phyloP scores from a whole-genome alignment of 2,329 filamentous ascomycete species.

The Pseudogymnoascus sp. region DNA sequence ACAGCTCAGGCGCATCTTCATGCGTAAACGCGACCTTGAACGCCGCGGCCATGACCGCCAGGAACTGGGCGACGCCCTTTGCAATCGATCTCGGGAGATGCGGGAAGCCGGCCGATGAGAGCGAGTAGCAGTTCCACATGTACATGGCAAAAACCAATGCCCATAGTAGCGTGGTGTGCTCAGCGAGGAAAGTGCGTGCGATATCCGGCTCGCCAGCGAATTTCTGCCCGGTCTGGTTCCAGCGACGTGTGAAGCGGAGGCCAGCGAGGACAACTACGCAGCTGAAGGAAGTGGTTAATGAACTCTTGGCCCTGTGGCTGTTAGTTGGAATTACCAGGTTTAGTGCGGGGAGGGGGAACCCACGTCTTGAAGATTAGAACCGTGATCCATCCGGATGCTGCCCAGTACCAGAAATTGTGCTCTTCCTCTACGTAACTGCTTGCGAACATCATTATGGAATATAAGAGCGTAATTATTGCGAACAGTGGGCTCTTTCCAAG shows the following conservation, averaged over 20 bases:
- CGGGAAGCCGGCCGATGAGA: conserved; percentile 21
- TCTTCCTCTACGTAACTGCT: conserved; percentile 98
- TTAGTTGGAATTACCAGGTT: conserved; percentile 12
- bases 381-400: conserved; percentile 59
- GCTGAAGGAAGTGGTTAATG: conserved; percentile 15
- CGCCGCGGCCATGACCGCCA: conserved; percentile 52
- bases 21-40: conserved; percentile 89
- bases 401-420: conserved; percentile 98
- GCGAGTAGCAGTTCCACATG: conserved; percentile 34
- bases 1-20: conserved; percentile 78
- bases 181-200: conserved; percentile 58
- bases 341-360: not conserved
- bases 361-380: conserved; percentile 41
- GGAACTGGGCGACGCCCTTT: conserved; percentile 28
- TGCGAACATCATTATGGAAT: conserved; percentile 90
- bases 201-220: conserved; percentile 87
- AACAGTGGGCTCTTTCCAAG: conserved; percentile 27
- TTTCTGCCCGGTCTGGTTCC: conserved; percentile 98
- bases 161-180: conserved; percentile 65
- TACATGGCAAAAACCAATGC: conserved; percentile 61
- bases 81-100: conserved; percentile 23
- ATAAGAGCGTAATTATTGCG: conserved; percentile 46
- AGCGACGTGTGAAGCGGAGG: conserved; percentile 62
- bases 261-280: conserved; percentile 45
- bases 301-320: conserved; percentile 19